Percentiles rank a stretch among this genome's conserved stretches.
Conservation (phyloP, 1,139 yeast species). For the Taphrina populina region DNA sequence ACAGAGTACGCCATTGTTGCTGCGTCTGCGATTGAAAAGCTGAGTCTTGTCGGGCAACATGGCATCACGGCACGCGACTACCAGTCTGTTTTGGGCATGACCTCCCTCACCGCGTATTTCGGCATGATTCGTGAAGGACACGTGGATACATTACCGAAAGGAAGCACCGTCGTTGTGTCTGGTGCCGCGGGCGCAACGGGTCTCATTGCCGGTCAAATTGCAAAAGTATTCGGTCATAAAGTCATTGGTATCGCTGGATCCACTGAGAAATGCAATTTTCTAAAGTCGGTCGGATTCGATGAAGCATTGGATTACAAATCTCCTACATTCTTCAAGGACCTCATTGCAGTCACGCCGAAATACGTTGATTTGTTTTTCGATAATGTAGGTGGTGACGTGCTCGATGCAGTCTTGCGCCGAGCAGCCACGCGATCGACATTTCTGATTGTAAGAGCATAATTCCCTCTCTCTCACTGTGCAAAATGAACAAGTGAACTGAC, state of each 20-base stretch:
- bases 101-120: slow-evolving; percentile 63
- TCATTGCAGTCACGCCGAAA: slow-evolving; percentile 34
- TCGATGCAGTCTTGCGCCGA: slow-evolving; percentile 52
- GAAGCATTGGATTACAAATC: slow-evolving; percentile 57
- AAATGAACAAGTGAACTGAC: neutral
- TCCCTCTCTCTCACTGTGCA: neutral
- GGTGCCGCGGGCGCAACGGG: slow-evolving; percentile 78
- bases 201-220: slow-evolving; percentile 59
- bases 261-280: slow-evolving; percentile 55
- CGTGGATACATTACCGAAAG: slow-evolving; percentile 36
- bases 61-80: slow-evolving; percentile 41
- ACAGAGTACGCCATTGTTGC: slow-evolving; percentile 48
- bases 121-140: slow-evolving; percentile 50
- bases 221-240: slow-evolving; percentile 56
- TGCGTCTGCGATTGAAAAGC: slow-evolving; percentile 36
- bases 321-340: slow-evolving; percentile 29
- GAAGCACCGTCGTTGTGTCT: slow-evolving; percentile 52
- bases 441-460: slow-evolving; percentile 45
- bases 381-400: slow-evolving; percentile 60
- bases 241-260: slow-evolving; percentile 69
- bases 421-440: slow-evolving; percentile 52
- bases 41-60: slow-evolving; percentile 34
- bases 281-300: slow-evolving; percentile 55
- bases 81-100: slow-evolving; percentile 55
- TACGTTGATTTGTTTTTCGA: slow-evolving; percentile 43